These are phyloP conservation scores for Plectosphaerella cucumerina DNA, from an alignment of 2,329 filamentous ascomycete genomes.

Conservation along the genomic window DNA sequence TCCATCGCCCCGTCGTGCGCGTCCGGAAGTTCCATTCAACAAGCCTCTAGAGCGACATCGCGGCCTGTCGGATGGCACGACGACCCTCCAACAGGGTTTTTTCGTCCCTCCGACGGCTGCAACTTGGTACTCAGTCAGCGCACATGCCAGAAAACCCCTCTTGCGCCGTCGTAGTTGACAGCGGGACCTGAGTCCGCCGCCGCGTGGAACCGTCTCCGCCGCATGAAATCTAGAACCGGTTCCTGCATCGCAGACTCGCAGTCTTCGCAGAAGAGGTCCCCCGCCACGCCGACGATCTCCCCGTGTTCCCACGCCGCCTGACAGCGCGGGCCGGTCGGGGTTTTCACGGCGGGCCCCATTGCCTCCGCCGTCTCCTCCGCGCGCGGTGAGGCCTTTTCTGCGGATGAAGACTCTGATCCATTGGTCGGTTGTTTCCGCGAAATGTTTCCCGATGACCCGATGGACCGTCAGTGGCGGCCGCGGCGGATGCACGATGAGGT, in stretches of 20 bases:
- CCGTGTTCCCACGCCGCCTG: not conserved
- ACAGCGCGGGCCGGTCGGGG: not conserved
- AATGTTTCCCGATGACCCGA: not conserved
- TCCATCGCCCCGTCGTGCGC: not conserved
- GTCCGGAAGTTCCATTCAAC: too few species aligned
- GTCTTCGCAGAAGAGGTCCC: too few species aligned
- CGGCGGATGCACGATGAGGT: not conserved
- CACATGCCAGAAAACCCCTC: not conserved
- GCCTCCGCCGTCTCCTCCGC: not conserved
- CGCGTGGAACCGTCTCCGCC: not conserved
- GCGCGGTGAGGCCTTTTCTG: not conserved
- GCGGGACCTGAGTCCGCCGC: not conserved
- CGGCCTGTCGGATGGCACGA: not conserved
- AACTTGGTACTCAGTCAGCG: not conserved
- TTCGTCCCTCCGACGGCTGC: too few species aligned
- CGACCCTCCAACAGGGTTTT: not conserved
- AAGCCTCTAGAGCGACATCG: not conserved
- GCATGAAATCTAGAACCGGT: not conserved
- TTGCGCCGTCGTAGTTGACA: not conserved
- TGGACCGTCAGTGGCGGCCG: not conserved
- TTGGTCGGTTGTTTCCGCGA: not conserved
- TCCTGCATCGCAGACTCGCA: not conserved
- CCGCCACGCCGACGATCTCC: not conserved
- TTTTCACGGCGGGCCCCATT: not conserved
- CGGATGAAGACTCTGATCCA: not conserved